These are phyloP conservation scores for Urostyla sp. DNA, from an alignment of 73 alveolate genomes.

Conservation along the genomic window DNA sequence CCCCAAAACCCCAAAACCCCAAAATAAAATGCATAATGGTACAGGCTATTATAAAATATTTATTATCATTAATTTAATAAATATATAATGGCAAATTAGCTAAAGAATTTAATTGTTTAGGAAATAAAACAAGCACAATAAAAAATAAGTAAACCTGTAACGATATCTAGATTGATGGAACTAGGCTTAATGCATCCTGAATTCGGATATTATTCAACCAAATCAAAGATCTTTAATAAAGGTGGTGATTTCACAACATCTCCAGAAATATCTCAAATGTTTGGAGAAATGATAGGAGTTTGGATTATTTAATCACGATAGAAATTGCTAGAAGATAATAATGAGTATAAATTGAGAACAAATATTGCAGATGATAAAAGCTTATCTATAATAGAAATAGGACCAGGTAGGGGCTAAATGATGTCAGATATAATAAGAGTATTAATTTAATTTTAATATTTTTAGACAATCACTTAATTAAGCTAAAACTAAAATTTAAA, in stretches of 20 bases:
- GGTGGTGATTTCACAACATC: conserved; percentile 93
- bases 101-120: no score
- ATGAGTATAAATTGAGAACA: background rate
- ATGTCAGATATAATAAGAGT: conserved; percentile 85
- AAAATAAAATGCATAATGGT: no score
- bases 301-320: conserved; percentile 71
- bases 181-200: conserved; percentile 69
- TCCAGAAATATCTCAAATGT: conserved; percentile 89
- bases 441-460: background rate
- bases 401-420: conserved; percentile 93
- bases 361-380: background rate
- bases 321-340: conserved; percentile 55
- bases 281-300: conserved; percentile 88
- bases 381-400: conserved; percentile 82
- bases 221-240: conserved; percentile 82
- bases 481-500: conserved; percentile 56
- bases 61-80: no score
- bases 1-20: no score
- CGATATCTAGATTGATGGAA: conserved; percentile 72
- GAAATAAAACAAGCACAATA: no score
- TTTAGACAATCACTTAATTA: conserved; percentile 69
- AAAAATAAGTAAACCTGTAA: conserved; percentile 21
- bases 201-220: conserved; percentile 83
- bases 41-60: no score
- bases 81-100: no score